Percentiles rank a stretch among this genome's conserved stretches.
These are phyloP conservation scores for Mrakia blollopis DNA, from an alignment of 768 basidiomycete genomes.

Conservation along the genomic window DNA sequence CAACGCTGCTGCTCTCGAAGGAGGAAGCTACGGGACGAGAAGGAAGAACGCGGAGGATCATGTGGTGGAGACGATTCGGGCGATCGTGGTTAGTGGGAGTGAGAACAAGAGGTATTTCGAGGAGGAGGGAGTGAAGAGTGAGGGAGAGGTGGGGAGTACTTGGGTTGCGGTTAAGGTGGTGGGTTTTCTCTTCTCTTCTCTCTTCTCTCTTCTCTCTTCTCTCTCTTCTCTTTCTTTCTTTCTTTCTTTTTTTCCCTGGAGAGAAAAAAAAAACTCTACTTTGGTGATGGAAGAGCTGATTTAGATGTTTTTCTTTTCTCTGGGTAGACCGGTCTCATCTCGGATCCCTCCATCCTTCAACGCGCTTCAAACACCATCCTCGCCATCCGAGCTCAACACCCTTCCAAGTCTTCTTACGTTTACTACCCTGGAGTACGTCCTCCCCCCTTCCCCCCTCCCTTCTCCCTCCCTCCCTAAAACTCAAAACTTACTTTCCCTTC, in stretches of 20 bases:
- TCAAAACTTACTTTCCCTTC: neutral
- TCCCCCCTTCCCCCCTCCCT: neutral
- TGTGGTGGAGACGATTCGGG: slow-evolving; percentile 68
- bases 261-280: too few species aligned
- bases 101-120: slow-evolving; percentile 54
- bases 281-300: neutral
- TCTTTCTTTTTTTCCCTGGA: neutral
- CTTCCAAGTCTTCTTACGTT: slow-evolving; percentile 34
- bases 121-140: slow-evolving; percentile 38
- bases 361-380: slow-evolving; percentile 44
- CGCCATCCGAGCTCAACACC: slow-evolving; percentile 39
- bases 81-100: slow-evolving; percentile 71
- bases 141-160: slow-evolving; percentile 48
- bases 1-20: slow-evolving; percentile 34
- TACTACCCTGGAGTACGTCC: slow-evolving; percentile 31
- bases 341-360: slow-evolving; percentile 42
- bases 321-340: slow-evolving; percentile 38
- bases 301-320: neutral
- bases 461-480: neutral
- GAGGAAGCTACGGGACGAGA: slow-evolving; percentile 46
- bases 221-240: neutral
- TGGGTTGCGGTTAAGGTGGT: slow-evolving; percentile 86
- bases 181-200: slow-evolving; percentile 37
- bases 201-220: too few species aligned
- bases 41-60: slow-evolving; percentile 50